Conservation (phyloP, 768 basidiomycete species). For the Tricholoma furcatifolium region DNA sequence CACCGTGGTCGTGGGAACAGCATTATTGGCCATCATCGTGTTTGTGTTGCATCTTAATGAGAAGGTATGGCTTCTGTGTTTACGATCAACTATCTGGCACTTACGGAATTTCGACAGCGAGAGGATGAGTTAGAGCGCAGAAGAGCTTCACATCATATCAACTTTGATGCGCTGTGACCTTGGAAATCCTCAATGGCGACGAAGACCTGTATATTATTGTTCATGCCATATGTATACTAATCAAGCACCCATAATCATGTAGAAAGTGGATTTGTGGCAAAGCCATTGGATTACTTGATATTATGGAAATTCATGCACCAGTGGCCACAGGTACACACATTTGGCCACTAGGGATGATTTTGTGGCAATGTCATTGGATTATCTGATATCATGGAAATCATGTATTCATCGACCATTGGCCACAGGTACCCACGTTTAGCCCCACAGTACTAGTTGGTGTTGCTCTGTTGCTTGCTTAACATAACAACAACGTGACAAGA, state of each 20-base stretch:
- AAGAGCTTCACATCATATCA: slow-evolving; percentile 91
- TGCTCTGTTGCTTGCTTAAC: not conserved
- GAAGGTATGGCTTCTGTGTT: slow-evolving; percentile 58
- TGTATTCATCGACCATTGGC: not conserved
- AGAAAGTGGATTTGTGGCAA: not conserved
- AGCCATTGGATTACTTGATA: not conserved
- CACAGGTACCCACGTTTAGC: not conserved
- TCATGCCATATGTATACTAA: slow-evolving; percentile 12
- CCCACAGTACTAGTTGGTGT: too few relatives aligned
- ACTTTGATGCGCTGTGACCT: slow-evolving; percentile 87
- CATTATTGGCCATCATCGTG: slow-evolving; percentile 77
- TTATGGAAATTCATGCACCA: not conserved
- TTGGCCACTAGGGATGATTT: too few relatives aligned
- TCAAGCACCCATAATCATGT: slow-evolving; percentile 5
- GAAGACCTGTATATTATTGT: slow-evolving; percentile 14
- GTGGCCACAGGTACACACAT: not conserved
- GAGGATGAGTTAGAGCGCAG: slow-evolving; percentile 93
- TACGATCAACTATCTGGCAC: slow-evolving; percentile 5
- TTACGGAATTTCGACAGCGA: slow-evolving; percentile 44
- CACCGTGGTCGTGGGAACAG: slow-evolving; percentile 73
- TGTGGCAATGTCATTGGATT: not conserved
- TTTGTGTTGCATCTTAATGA: slow-evolving; percentile 88
- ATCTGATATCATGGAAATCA: not conserved
- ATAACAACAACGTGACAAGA: not conserved
- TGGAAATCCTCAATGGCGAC: not conserved